A percentile compares a stretch with the other conserved stretches of the same genome.
Evolutionary conservation across 2,329 filamentous ascomycete species (phyloP).

Genomic region (Fusarium sp.): DNA sequence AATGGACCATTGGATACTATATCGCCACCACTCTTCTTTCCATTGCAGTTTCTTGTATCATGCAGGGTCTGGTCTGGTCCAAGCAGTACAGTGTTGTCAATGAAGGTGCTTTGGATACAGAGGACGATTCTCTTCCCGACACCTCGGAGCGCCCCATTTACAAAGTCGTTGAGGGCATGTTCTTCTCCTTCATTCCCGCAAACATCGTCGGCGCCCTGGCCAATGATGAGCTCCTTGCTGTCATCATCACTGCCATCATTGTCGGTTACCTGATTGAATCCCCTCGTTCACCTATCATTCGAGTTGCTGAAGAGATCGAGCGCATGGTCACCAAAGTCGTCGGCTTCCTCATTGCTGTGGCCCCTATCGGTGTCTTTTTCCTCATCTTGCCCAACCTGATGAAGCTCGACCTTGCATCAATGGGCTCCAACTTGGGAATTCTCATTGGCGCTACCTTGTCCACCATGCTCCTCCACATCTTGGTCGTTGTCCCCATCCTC

Average conservation of each 20-base stretch:
- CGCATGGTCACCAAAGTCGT: conserved; percentile 60
- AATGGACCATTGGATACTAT: conserved; percentile 63
- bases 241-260: conserved; percentile 60
- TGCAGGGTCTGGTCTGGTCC: conserved; percentile 61
- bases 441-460: conserved; percentile 60
- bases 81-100: conserved; percentile 56
- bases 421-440: conserved; percentile 62
- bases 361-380: conserved; percentile 65
- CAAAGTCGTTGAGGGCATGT: conserved; percentile 60
- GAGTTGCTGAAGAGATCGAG: conserved; percentile 60
- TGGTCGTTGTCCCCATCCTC: conserved; percentile 58
- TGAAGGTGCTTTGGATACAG: conserved; percentile 45
- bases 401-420: conserved; percentile 59
- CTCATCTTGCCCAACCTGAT: conserved; percentile 65
- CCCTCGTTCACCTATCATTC: conserved; percentile 53
- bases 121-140: conserved; percentile 29
- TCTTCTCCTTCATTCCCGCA: conserved; percentile 61
- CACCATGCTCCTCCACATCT: conserved; percentile 60
- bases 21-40: conserved; percentile 62
- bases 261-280: conserved; percentile 60
- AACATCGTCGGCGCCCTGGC: conserved; percentile 62
- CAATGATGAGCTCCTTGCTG: conserved; percentile 58
- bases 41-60: conserved; percentile 59
- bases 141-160: conserved; percentile 53
- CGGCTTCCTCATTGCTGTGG: conserved; percentile 60